Evolutionary conservation across 1,284 basidiomycete genomes (phyloP), one percentile per base, ranked within the genome.

Genomic region (Leccinum subrobustum): DNA sequence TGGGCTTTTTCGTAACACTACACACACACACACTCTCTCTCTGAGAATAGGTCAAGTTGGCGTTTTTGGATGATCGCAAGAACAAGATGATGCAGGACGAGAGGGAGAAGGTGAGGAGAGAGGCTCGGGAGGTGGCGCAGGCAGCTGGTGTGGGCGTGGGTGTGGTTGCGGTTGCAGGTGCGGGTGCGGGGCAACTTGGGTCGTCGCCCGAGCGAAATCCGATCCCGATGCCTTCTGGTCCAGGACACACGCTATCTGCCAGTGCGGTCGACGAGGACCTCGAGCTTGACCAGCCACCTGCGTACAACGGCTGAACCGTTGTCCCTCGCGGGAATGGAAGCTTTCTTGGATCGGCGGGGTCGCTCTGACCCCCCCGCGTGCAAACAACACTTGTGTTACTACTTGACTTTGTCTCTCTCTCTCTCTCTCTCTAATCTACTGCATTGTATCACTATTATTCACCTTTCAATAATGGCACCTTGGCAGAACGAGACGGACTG

Each of bases 31-130:
- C 27, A 7, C 42, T 20, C 14, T 31, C 33, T 14, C n/a, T 18
- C 9, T n/a, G 42, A 44, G 42, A 23, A 52, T 20, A 92, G 91
- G 83, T 89, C 14, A 89, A 86, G 70, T 73, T 89, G 50, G 86
- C 87, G 1, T 91, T 84, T 70, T 79, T 91, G 68, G 91, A 93
- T 59, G 90, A 93, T 70, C 81, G 91, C 53, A 85, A 79, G 69
- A 73, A 76, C 3, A 85, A 85, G 68, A 71, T 75, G 65, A 60
- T 81, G 61, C 73, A 73, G 6, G 84, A 89, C 62, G 77, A 86
- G 68, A 78, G 82, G 63, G 88, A 92, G 65, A 82, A 75, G 67
- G 75, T 82, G 63, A 71, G 70, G 56, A 77, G 86, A 52, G 76
- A 74, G 54, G 82, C 79, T 29, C 63, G 60, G 27, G 64, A 62